Evolutionary conservation across 2,329 filamentous ascomycete species (phyloP), one percentile per base, ranked within the genome.

Genomic region (Nemania serpens): DNA sequence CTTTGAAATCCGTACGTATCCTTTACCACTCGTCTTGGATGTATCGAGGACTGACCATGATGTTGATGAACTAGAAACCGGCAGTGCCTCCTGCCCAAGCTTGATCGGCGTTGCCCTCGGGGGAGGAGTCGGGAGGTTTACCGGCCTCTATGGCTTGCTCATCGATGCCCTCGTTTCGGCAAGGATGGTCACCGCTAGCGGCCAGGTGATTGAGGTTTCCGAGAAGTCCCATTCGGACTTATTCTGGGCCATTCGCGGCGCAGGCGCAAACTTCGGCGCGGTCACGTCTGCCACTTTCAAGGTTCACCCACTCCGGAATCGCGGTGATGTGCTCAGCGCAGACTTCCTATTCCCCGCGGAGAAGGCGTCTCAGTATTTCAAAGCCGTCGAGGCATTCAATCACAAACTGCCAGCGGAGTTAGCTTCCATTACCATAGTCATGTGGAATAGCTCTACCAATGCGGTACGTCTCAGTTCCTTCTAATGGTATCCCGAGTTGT

Each of bases 161-260:
- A 61, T 68, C 9, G 66, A 70, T 46, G 33, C 51, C 2, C 60
- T 68, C 0, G 10, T 61, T 4, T 68, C 67, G 3, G 62, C 61
- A 4, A n/a, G 43, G 1, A n/a, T 70, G 1, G 45, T 69, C n/a
- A 69, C 66, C 1, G 65, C 62, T 1, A 10, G 29, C 0, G 66
- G 66, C 0, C 39, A 64, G 1, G 2, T 42, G 4, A n/a, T 68
- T 2, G 47, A 63, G 22, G 64, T 59, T 11, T 69, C 66, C 0
- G 34, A 45, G 6, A 29, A 15, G 0, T 20, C 22, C 2, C 59
- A 70, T 36, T 9, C 56, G 1, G 68, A 70, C 9, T 50, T 71
- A 13, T 70, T 69, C 54, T 70, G 65, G 68, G 68, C 20, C 11
- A 52, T 70, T 20, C 65, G 68, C 9, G 68, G 68, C 1, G 69